These are phyloP conservation scores for Globisporangium heterothallicum DNA, from an alignment of 352 stramenopile species.

Conservation along the genomic window DNA sequence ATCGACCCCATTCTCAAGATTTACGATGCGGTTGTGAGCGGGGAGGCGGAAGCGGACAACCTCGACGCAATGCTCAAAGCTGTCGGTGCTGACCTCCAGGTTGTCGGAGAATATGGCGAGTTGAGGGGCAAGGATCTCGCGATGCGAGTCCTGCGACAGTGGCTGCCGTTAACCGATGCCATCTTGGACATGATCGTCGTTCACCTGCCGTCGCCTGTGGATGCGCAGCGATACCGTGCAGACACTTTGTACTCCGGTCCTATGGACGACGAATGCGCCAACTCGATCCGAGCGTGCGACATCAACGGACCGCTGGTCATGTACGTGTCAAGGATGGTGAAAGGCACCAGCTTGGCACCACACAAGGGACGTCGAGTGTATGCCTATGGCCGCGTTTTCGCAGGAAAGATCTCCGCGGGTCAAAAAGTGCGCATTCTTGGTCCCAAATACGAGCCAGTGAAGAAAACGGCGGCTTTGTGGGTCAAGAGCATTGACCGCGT, in stretches of 20 bases:
- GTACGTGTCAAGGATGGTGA: conserved; percentile 99
- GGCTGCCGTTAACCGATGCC: conserved; percentile 97
- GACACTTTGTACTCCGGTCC: conserved; percentile 98
- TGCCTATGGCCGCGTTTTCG: conserved; percentile 99
- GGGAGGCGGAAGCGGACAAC: conserved; percentile 94
- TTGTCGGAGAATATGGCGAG: conserved; percentile 93
- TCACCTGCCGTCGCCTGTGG: conserved; percentile 95
- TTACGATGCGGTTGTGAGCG: conserved; percentile 99
- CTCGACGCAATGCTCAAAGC: conserved; percentile 97
- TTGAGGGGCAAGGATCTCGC: conserved; percentile 95
- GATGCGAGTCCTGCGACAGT: conserved; percentile 99
- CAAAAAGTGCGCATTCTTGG: conserved; percentile 99
- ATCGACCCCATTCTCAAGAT: conserved; percentile 99
- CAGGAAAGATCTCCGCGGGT: conserved; percentile 97
- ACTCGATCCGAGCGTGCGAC: conserved; percentile 98
- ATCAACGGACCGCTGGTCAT: conserved; percentile 97
- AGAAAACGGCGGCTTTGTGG: conserved; percentile 99
- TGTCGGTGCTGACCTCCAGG: conserved; percentile 89
- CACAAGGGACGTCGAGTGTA: conserved; percentile 99
- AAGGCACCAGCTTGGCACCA: conserved; percentile 31
- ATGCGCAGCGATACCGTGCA: conserved; percentile 97
- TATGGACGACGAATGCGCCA: conserved; percentile 96
- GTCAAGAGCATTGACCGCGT: conserved; percentile 99
- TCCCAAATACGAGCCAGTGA: conserved; percentile 96
- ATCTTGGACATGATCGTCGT: conserved; percentile 99